Base-by-base conservation (phyloP, 2,329 filamentous ascomycete species). In the Beauveria australis region DNA sequence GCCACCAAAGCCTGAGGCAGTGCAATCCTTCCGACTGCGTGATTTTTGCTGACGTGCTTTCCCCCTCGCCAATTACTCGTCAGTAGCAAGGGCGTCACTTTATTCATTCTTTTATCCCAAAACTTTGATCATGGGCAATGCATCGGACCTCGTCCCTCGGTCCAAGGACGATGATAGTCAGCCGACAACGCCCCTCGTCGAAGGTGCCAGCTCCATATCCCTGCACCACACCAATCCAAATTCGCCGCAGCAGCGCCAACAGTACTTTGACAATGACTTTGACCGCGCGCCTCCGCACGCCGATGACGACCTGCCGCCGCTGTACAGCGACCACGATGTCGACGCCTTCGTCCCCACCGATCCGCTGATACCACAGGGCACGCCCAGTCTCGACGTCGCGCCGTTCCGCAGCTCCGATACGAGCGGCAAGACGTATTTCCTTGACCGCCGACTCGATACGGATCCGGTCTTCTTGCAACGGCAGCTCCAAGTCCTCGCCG, bases 391-490 rank as follows among this genome's bases (percentile, higher is more conserved):
- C 40, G 63, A 64, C 12, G 63, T 73, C n/a, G 62, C 67, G 53
- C 64, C 68, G 43, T 71, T 71, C 64, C 61, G 64, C 56, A 68
- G 67, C 28, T 73, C 76, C 33, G 61, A 63, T 46, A 69, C 67
- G 53, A 72, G 67, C 26, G 74, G 73, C 22, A 67, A 67, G 26
- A 72, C 75, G 53, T 76, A 70, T 66, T 81, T 78, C 67, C 67
- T 84, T 57, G 73, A 79, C 63, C 66, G 65, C 28, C 72, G 72
- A 19, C 74, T 84, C 40, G 80, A 81, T 64, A 67, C 69, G 8
- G 76, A 82, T 48, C 71, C 74, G 3, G 64, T 67, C 3, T 71
- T 74, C 26, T 74, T 86, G 22, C 73, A 79, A 61, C 61, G 68
- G 14, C 76, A 81, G 63, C 71, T 85, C 63, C 66, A 66, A 1